Evolutionary conservation across 352 stramenopile species (phyloP).

Genomic region (Phytophthora melonis): DNA sequence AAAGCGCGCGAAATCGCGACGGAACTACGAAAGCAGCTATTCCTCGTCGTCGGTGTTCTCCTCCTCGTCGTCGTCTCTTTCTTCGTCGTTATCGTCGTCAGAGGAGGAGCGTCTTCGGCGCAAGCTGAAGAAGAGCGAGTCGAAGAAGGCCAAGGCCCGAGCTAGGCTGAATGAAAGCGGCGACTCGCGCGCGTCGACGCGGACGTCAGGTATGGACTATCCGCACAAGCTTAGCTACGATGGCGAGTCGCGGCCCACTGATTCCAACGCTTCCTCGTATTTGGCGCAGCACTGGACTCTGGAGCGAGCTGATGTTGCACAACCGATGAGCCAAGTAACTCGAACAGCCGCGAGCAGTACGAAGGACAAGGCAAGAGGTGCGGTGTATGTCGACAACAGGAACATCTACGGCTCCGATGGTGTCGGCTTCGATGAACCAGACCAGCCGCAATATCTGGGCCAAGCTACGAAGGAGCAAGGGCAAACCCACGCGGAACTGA

Average conservation of each 20-base stretch:
- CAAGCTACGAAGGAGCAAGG: slow-evolving; percentile 27
- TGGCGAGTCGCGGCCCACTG: slow-evolving; percentile 16
- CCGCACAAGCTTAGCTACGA: slow-evolving; percentile 19
- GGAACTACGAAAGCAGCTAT: slow-evolving; percentile 34
- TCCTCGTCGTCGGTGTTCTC: slow-evolving; percentile 23
- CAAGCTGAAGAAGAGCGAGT: slow-evolving; percentile 34
- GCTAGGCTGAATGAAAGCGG: slow-evolving; percentile 14
- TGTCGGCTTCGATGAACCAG: slow-evolving; percentile 21
- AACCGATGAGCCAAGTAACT: neutral
- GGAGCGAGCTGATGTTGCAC: slow-evolving; percentile 1
- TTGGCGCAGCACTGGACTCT: slow-evolving; percentile 12
- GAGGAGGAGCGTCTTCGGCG: slow-evolving; percentile 31
- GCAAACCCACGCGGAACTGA: slow-evolving; percentile 21
- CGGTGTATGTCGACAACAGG: neutral
- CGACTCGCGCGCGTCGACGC: slow-evolving; percentile 14
- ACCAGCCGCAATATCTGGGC: slow-evolving; percentile 19
- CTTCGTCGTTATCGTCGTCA: slow-evolving; percentile 28
- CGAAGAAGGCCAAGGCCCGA: slow-evolving; percentile 27
- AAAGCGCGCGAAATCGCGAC: slow-evolving; percentile 22
- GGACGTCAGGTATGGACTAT: slow-evolving; percentile 21
- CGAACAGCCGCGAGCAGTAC: neutral
- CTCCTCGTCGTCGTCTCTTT: slow-evolving; percentile 22
- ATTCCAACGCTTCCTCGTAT: slow-evolving; percentile 18
- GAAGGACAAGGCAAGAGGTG: neutral
- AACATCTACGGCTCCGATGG: slow-evolving; percentile 13